Evolutionary conservation across 2,329 filamentous ascomycete genomes (phyloP).

Genomic region (Didymella glomerata): DNA sequence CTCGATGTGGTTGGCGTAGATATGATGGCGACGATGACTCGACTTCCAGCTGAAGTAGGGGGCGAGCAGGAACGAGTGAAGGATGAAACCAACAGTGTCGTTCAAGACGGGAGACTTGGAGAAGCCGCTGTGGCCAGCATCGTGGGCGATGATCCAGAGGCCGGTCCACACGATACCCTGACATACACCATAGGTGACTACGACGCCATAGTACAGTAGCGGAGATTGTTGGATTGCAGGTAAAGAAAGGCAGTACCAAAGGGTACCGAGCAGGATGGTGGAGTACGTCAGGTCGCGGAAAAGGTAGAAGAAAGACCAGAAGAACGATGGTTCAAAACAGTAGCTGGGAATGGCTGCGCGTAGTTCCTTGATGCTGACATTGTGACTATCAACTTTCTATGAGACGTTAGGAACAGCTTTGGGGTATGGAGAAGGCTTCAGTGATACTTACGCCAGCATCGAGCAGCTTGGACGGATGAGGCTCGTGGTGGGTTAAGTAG

Average conservation of each 20-base stretch:
- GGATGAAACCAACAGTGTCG: neutral
- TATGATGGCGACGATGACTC: slow-evolving; percentile 1
- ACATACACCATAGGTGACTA: neutral
- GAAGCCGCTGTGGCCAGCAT: neutral
- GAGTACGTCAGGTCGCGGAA: neutral
- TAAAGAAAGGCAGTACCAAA: neutral
- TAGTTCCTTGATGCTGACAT: no score
- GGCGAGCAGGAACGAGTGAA: slow-evolving; percentile 1
- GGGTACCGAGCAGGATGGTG: neutral
- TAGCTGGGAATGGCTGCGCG: no score
- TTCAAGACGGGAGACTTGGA: neutral
- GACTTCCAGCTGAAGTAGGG: slow-evolving; percentile 3
- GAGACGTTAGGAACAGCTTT: no score
- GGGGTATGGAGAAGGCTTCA: no score
- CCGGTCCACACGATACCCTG: slow-evolving; percentile 3
- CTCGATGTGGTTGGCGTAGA: slow-evolving; percentile 4
- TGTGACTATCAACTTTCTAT: no score
- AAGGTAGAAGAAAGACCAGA: no score
- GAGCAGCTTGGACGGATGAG: no score
- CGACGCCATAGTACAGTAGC: neutral
- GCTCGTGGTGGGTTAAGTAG: no score
- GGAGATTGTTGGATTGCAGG: neutral
- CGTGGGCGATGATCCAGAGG: neutral
- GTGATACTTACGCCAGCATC: no score
- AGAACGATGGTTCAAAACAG: no score